Conservation (phyloP, 768 basidiomycete species). For the Tephrocybe sp. region DNA sequence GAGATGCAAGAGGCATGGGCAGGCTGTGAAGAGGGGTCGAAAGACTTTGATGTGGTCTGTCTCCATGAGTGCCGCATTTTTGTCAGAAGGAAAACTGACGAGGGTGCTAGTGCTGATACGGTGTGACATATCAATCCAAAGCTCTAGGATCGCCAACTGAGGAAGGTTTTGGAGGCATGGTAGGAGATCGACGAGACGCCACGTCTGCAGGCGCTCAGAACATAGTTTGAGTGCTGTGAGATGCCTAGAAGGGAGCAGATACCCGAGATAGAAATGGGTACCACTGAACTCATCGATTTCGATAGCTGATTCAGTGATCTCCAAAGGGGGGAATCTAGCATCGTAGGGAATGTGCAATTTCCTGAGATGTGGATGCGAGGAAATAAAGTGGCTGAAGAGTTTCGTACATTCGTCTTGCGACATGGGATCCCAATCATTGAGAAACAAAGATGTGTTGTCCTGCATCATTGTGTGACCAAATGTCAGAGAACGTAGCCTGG, state of each 20-base stretch:
- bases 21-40: constrained; percentile 15
- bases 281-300: constrained; percentile 19
- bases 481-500: constrained; percentile 17
- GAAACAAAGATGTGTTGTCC: not conserved
- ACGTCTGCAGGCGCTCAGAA: constrained; percentile 18
- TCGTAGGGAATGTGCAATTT: constrained; percentile 19
- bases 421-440: constrained; percentile 4
- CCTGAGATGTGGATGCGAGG: constrained; percentile 14
- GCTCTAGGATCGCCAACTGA: constrained; percentile 12
- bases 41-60: constrained; percentile 21
- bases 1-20: constrained; percentile 17
- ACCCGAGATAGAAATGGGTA: constrained; percentile 14
- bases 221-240: constrained; percentile 18
- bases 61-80: constrained; percentile 12
- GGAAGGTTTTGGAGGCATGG: constrained; percentile 14
- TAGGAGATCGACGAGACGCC: constrained; percentile 18
- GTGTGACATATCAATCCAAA: constrained; percentile 22
- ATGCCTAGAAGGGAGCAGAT: constrained; percentile 12
- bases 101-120: constrained; percentile 7
- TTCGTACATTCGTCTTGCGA: constrained; percentile 9
- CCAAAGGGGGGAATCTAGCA: constrained; percentile 11
- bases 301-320: constrained; percentile 10
- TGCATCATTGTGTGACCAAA: constrained; percentile 19
- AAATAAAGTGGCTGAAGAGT: constrained; percentile 18
- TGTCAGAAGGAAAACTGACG: constrained; percentile 7